Conservation (phyloP, 2,329 filamentous ascomycete genomes). For the Trichoderma gracile region DNA sequence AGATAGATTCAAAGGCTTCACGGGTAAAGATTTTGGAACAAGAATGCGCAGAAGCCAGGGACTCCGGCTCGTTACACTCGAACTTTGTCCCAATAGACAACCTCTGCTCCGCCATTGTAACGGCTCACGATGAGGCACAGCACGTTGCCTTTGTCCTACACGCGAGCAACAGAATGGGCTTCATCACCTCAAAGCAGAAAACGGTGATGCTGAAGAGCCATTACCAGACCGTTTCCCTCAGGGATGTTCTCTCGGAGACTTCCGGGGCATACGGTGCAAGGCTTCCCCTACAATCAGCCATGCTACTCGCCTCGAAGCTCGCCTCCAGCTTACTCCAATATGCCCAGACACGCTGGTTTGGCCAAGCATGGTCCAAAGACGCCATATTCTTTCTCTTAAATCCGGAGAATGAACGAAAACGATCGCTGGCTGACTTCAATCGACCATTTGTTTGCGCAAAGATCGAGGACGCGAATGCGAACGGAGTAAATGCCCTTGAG, state of each 20-base stretch:
- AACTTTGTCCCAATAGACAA: neutral
- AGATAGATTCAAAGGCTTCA: neutral
- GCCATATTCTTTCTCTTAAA: constrained; percentile 9
- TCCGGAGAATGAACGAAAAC: neutral
- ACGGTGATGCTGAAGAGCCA: neutral
- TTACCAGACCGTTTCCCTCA: neutral
- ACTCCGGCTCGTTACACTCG: neutral
- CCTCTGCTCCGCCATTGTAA: constrained; percentile 6
- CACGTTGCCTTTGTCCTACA: constrained; percentile 10
- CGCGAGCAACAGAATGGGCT: neutral
- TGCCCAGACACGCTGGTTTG: constrained; percentile 12
- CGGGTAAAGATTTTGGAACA: neutral
- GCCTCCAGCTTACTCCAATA: constrained; percentile 22
- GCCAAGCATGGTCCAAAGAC: constrained; percentile 15
- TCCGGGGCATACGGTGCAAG: neutral
- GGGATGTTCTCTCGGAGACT: neutral
- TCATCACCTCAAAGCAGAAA: neutral
- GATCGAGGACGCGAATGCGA: neutral
- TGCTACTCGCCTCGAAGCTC: constrained; percentile 16
- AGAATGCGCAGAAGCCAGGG: neutral
- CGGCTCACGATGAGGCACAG: neutral
- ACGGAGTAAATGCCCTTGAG: neutral
- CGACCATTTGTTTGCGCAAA: constrained; percentile 15
- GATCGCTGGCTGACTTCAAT: neutral
- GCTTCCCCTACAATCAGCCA: constrained; percentile 3